Percentiles rank a stretch among this genome's conserved stretches.
These are phyloP conservation scores for Rhizoclosmatium sp. DNA, from an alignment of 192 early-diverging fungal genomes.

Conservation along the genomic window DNA sequence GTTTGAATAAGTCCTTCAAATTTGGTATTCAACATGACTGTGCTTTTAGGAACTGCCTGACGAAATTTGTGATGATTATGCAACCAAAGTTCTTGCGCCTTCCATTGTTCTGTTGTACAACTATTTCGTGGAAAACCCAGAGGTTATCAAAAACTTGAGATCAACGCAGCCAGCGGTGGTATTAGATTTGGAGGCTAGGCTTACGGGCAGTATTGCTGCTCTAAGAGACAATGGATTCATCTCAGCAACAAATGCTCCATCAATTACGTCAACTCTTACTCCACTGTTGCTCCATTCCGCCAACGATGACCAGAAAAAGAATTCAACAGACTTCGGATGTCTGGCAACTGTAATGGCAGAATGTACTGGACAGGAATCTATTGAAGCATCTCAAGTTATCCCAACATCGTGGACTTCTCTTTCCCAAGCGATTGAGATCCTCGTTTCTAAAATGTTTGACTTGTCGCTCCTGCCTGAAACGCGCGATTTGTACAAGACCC, in stretches of 20 bases:
- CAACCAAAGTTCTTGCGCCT: slow-evolving; percentile 7
- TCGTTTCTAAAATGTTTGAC: neutral
- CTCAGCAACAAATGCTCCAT: neutral
- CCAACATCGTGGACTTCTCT: neutral
- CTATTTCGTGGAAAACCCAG: neutral
- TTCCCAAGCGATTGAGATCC: neutral
- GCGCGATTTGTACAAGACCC: no score
- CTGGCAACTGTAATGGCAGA: no score
- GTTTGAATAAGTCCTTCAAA: slow-evolving; percentile 3
- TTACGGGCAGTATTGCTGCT: neutral
- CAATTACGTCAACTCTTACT: neutral
- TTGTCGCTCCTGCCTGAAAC: no score
- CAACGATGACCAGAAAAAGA: neutral
- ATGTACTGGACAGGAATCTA: neutral
- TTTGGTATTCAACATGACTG: neutral
- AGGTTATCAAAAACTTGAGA: neutral
- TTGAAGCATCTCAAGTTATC: neutral
- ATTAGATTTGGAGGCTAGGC: neutral
- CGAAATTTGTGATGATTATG: neutral
- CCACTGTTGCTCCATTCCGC: neutral
- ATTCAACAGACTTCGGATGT: neutral
- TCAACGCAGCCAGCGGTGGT: no score
- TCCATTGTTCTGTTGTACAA: neutral
- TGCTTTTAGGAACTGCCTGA: neutral
- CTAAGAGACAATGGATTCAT: slow-evolving; percentile 6